Conservation (phyloP, 2,329 filamentous ascomycete genomes). For the Ophiocordyceps unilateralis region DNA sequence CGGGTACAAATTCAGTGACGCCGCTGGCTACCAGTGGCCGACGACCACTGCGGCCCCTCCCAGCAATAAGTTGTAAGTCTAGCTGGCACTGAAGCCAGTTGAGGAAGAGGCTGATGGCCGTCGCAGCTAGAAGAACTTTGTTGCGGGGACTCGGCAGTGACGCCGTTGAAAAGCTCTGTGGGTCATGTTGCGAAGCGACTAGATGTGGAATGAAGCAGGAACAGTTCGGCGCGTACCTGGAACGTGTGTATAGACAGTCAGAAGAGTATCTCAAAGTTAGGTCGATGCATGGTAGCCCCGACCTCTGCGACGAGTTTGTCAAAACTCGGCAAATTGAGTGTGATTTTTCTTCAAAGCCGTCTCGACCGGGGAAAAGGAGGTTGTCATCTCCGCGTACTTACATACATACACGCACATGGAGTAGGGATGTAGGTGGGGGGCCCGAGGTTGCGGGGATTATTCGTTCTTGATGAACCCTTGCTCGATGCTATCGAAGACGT, state of each 20-base stretch:
- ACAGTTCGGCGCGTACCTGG: no score
- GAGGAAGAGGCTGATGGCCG: background rate
- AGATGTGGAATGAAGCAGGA: background rate
- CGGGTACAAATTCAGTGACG: conserved; percentile 97
- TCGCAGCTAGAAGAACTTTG: background rate
- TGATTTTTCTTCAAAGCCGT: no score
- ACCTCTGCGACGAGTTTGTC: no score
- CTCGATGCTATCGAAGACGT: no score
- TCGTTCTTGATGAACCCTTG: no score
- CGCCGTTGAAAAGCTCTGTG: background rate
- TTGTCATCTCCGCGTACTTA: no score
- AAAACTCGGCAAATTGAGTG: no score
- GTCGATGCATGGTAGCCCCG: no score
- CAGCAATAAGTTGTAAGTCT: conserved; percentile 62
- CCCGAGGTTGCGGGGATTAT: no score
- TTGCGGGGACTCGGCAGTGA: background rate
- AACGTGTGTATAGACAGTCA: background rate
- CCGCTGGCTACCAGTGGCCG: conserved; percentile 90
- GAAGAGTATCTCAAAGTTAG: background rate
- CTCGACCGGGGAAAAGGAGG: no score
- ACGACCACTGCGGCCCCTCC: conserved; percentile 47
- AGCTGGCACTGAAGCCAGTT: background rate
- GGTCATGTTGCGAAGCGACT: background rate
- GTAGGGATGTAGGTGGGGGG: no score
- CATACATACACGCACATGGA: no score